Conservation (phyloP, 106 monocot genomes). For the Apostasia shenzhenica region DNA sequence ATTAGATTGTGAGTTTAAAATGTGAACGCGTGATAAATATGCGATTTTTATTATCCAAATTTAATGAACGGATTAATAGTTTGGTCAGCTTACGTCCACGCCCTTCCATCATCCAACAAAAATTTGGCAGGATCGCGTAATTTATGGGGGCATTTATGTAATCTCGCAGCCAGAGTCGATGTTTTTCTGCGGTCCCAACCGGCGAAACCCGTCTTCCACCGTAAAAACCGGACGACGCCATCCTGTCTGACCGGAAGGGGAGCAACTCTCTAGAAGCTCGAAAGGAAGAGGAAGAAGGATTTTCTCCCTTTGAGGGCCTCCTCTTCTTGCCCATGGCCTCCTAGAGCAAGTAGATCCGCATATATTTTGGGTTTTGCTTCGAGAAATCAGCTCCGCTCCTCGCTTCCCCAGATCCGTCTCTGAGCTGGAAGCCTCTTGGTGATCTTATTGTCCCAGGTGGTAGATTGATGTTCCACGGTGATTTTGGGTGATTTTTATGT, state of each 20-base stretch:
- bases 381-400: background rate
- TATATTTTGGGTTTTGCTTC: background rate
- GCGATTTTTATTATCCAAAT: no score
- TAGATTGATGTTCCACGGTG: background rate
- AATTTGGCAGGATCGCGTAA: no score
- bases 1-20: no score
- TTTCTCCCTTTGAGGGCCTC: background rate
- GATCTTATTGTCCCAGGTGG: background rate
- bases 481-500: background rate
- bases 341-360: background rate
- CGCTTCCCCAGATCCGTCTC: background rate
- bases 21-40: no score
- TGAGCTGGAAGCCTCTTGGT: background rate
- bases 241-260: background rate
- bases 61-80: no score
- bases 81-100: no score
- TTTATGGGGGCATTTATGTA: background rate
- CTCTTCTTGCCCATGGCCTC: background rate
- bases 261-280: slow-evolving; percentile 1
- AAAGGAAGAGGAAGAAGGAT: background rate
- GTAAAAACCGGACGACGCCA: background rate
- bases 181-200: background rate
- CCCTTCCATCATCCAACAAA: no score
- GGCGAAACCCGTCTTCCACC: background rate
- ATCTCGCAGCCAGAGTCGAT: background rate